These are phyloP conservation scores for Hypomontagnella monticulosa DNA, from an alignment of 495 filamentous ascomycete genomes.

Conservation along the genomic window DNA sequence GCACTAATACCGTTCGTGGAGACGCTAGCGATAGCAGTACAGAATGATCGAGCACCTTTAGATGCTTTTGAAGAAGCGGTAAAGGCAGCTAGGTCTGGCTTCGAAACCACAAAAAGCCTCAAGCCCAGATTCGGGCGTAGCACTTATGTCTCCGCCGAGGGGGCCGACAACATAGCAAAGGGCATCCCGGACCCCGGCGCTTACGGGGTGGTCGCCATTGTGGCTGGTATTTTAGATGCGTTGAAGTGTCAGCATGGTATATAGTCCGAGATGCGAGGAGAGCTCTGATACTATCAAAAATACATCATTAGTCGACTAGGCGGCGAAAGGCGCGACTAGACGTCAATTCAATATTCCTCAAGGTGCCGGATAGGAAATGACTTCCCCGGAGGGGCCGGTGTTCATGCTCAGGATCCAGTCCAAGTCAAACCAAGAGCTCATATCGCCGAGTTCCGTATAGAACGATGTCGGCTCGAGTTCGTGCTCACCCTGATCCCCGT, in stretches of 20 bases:
- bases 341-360: not conserved
- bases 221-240: not conserved
- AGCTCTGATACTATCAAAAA: no score
- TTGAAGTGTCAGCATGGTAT: conserved; percentile 5
- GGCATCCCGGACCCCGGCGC: not conserved
- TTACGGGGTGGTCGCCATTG: not conserved
- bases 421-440: conserved; percentile 27
- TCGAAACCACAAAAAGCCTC: not conserved
- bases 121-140: not conserved
- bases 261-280: no score
- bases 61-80: not conserved
- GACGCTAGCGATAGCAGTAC: not conserved
- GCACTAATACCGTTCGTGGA: not conserved
- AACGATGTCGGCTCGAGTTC: conserved; percentile 13
- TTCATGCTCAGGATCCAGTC: conserved; percentile 27
- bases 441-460: conserved; percentile 21
- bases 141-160: not conserved
- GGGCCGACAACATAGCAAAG: not conserved
- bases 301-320: no score
- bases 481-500: not conserved
- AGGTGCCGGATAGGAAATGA: conserved; percentile 3
- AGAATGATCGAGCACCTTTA: not conserved
- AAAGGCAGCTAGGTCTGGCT: not conserved
- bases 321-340: no score
- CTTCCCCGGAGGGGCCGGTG: conserved; percentile 16